Evolutionary conservation across 106 monocot genomes (phyloP).

Genomic region (Xerophyta viscosa): DNA sequence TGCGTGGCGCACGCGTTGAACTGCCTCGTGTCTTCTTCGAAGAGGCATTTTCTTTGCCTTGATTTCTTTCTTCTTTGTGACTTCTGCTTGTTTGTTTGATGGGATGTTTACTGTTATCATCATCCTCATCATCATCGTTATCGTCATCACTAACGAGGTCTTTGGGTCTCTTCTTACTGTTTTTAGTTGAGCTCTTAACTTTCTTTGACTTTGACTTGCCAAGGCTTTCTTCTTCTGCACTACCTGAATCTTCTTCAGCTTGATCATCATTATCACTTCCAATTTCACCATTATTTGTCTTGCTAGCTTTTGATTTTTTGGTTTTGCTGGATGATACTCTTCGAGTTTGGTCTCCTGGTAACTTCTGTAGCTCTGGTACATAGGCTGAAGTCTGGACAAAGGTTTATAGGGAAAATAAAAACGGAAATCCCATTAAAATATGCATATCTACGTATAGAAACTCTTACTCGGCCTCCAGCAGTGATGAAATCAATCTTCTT

Average conservation of each 20-base stretch:
- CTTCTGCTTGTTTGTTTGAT: background rate
- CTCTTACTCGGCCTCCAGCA: slow-evolving; percentile 77
- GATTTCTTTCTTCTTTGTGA: slow-evolving; percentile 1
- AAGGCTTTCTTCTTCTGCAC: slow-evolving; percentile 8
- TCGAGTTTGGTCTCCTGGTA: slow-evolving; percentile 23
- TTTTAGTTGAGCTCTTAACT: background rate
- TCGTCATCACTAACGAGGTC: background rate
- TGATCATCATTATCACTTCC: slow-evolving; percentile 10
- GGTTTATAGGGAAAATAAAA: slow-evolving; percentile 2
- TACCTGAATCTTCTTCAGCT: slow-evolving; percentile 10
- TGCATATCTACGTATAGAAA: background rate
- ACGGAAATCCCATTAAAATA: background rate
- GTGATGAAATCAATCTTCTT: slow-evolving; percentile 81
- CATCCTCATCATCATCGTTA: background rate
- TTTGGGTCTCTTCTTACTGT: background rate
- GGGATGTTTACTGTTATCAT: background rate
- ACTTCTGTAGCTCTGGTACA: slow-evolving; percentile 81
- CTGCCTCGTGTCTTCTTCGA: background rate
- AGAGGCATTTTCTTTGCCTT: background rate
- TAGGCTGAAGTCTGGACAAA: slow-evolving; percentile 64
- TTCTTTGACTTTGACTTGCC: slow-evolving; percentile 10
- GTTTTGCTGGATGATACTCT: slow-evolving; percentile 8
- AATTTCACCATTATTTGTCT: slow-evolving; percentile 10
- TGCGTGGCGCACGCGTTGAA: no score
- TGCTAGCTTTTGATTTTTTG: slow-evolving; percentile 17